These are phyloP conservation scores for Pogostemon cablin DNA, from an alignment of 257 asterid species.

Conservation along the genomic window DNA sequence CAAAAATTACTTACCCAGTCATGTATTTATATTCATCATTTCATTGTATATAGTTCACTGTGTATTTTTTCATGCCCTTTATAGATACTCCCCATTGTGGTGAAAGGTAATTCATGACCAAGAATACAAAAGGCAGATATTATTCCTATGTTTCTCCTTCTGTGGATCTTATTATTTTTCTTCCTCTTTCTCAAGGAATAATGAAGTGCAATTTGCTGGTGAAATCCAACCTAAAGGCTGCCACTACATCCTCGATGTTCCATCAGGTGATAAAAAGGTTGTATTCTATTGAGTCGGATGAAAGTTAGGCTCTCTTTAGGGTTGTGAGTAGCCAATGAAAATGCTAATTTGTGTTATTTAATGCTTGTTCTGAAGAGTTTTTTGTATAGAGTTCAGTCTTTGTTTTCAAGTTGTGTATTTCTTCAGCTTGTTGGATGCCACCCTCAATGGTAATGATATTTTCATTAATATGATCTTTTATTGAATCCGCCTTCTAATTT, in stretches of 20 bases:
- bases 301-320: conserved; percentile 2
- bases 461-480: background rate
- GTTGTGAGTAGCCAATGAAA: background rate
- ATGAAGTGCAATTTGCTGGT: conserved; percentile 95
- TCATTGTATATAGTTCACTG: background rate
- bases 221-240: conserved; percentile 96
- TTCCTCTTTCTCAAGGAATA: conserved; percentile 60
- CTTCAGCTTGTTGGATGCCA: background rate
- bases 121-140: background rate
- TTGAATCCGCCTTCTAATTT: conserved; percentile 7
- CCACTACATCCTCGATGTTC: conserved; percentile 55
- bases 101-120: conserved; percentile 66
- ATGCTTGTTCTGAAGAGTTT: background rate
- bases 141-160: background rate
- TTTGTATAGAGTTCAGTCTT: background rate
- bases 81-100: conserved; percentile 89
- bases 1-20: background rate
- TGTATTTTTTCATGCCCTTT: conserved; percentile 11
- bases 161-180: conserved; percentile 31
- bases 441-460: background rate
- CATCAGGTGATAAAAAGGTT: conserved; percentile 84
- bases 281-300: conserved; percentile 33
- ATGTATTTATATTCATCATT: background rate
- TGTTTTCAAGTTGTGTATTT: conserved; percentile 4
- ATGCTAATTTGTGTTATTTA: background rate